Conservation (phyloP, 1,284 basidiomycete genomes). For the Meira nashicola region DNA sequence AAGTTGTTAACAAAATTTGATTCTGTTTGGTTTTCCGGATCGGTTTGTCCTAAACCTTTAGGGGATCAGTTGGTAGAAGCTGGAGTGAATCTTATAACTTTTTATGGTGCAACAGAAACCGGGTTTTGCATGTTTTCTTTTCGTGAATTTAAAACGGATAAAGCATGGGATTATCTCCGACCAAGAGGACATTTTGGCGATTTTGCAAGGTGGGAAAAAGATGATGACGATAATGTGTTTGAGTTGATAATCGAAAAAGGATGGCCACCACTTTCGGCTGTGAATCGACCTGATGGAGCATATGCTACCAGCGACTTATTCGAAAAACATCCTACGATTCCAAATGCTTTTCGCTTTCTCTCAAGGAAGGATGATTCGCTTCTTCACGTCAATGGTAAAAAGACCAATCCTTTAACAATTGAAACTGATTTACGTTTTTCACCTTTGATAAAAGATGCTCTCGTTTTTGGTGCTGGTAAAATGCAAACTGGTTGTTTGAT, state of each 20-base stretch:
- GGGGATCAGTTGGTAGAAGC: slow-evolving; percentile 60
- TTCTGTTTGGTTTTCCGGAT: slow-evolving; percentile 57
- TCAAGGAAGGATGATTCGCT: slow-evolving; percentile 64
- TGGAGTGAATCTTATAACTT: slow-evolving; percentile 61
- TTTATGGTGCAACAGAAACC: slow-evolving; percentile 56
- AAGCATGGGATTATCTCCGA: slow-evolving; percentile 62
- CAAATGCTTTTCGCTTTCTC: slow-evolving; percentile 59
- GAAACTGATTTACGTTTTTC: slow-evolving; percentile 20
- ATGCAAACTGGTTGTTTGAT: too few relatives aligned
- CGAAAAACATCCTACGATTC: slow-evolving; percentile 55
- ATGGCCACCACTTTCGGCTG: slow-evolving; percentile 54
- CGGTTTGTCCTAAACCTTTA: slow-evolving; percentile 57
- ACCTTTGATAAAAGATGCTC: too few relatives aligned
- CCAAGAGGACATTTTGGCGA: too few relatives aligned
- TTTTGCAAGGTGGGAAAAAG: slow-evolving; percentile 15
- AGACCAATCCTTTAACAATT: slow-evolving; percentile 36
- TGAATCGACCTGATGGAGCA: slow-evolving; percentile 61
- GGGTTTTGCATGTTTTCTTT: slow-evolving; percentile 57
- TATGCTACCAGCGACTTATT: slow-evolving; percentile 64
- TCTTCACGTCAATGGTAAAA: slow-evolving; percentile 49
- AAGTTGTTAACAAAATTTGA: too few relatives aligned
- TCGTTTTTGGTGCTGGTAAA: too few relatives aligned
- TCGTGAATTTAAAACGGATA: slow-evolving; percentile 60
- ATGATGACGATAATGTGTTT: too few relatives aligned
- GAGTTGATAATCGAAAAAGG: too few relatives aligned